phyloP scores from a whole-genome alignment of 305 asterid species.

The Fraxinus sp. region DNA sequence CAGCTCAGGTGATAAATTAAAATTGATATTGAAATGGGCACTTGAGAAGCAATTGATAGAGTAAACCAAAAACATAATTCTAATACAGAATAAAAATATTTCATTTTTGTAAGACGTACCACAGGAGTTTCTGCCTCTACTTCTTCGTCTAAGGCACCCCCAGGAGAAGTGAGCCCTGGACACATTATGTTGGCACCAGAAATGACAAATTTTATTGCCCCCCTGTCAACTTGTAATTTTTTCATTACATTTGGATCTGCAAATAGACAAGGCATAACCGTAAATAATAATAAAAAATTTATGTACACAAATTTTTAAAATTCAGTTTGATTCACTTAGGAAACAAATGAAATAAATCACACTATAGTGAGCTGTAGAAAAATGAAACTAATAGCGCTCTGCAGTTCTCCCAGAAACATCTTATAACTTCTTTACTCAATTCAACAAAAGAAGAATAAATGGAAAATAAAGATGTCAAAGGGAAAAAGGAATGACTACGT shows the following conservation, averaged over 20 bases:
- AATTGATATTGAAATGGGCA: neutral
- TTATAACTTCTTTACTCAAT: neutral
- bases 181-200: conserved; percentile 99
- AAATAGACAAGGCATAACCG: conserved; percentile 16
- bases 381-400: neutral
- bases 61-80: neutral
- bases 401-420: neutral
- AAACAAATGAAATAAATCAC: neutral
- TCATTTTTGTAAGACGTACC: conserved; percentile 41
- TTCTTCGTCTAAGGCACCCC: conserved; percentile 87
- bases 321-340: neutral
- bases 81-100: conserved; percentile 20
- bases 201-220: conserved; percentile 87
- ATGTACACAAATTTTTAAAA: neutral
- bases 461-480: neutral
- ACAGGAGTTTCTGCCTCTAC: conserved; percentile 92
- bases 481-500: neutral
- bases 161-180: conserved; percentile 97
- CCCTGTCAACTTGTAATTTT: conserved; percentile 93
- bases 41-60: neutral
- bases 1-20: neutral
- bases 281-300: neutral
- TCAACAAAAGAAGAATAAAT: neutral
- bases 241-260: conserved; percentile 95
- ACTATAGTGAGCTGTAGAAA: neutral